Evolutionary conservation across 192 early-diverging fungal genomes (phyloP).

Genomic region (Podochytrium sp.): DNA sequence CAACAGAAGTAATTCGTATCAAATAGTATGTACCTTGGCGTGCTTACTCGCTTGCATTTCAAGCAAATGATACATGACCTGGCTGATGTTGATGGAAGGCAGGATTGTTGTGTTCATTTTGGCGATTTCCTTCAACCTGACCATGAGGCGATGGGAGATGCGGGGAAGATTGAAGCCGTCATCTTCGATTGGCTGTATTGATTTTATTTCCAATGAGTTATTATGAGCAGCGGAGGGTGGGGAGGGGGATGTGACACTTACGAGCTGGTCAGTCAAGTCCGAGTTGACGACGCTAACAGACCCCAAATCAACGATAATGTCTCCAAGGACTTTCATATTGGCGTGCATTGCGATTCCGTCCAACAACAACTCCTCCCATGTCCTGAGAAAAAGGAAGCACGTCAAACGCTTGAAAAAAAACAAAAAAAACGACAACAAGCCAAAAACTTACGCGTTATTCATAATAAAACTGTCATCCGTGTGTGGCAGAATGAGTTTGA

Average conservation of each 20-base stretch:
- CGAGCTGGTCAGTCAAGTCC: conserved; percentile 36
- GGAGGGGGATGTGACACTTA: background rate
- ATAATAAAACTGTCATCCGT: conserved; percentile 52
- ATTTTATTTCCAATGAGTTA: background rate
- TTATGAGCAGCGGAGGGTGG: background rate
- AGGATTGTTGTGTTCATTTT: conserved; percentile 38
- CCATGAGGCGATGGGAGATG: conserved; percentile 56
- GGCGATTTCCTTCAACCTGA: conserved; percentile 48
- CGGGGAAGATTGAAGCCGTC: conserved; percentile 57
- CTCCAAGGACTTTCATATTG: conserved; percentile 47
- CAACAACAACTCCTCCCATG: conserved; percentile 55
- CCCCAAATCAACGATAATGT: conserved; percentile 43
- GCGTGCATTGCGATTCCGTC: conserved; percentile 44
- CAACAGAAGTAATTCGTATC: conserved; percentile 3
- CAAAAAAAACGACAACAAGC: background rate
- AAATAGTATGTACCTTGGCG: conserved; percentile 30
- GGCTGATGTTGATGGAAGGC: conserved; percentile 36
- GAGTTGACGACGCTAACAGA: conserved; percentile 20
- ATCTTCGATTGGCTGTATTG: conserved; percentile 49
- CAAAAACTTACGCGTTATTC: conserved; percentile 33
- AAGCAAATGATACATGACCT: conserved; percentile 54
- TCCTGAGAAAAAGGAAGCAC: background rate
- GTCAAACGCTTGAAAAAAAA: background rate
- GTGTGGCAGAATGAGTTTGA: conserved; percentile 48
- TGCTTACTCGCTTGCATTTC: conserved; percentile 36